Conservation (phyloP, 306 rosid genomes). For the Cicer cuneatum region DNA sequence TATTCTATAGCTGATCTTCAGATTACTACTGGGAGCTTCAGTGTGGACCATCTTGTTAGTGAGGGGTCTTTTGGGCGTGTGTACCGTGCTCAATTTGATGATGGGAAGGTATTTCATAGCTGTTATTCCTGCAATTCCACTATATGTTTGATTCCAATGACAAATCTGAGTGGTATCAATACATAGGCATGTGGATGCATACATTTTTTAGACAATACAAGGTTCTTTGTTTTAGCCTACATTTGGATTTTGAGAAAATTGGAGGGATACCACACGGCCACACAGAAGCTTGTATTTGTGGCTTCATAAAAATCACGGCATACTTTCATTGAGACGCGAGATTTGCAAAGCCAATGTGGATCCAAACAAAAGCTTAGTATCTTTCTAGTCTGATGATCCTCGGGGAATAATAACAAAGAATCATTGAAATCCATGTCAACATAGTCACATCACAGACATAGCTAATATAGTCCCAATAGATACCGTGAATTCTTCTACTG, state of each 20-base stretch:
- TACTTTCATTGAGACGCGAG: too few species aligned
- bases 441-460: background rate
- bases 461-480: slow-evolving; percentile 10
- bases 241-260: too few species aligned
- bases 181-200: background rate
- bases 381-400: slow-evolving; percentile 12
- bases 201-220: background rate
- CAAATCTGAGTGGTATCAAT: slow-evolving; percentile 12
- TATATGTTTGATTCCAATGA: slow-evolving; percentile 30
- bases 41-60: slow-evolving; percentile 81
- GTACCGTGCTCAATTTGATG: slow-evolving; percentile 83
- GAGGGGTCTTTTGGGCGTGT: slow-evolving; percentile 97
- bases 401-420: background rate
- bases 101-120: slow-evolving; percentile 71
- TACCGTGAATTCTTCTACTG: background rate
- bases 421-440: slow-evolving; percentile 20
- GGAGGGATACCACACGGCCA: too few species aligned
- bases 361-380: background rate
- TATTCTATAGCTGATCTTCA: slow-evolving; percentile 92
- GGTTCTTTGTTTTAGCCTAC: background rate
- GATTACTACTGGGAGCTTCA: slow-evolving; percentile 94
- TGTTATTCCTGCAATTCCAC: slow-evolving; percentile 32
- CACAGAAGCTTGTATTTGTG: too few species aligned
- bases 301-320: too few species aligned
- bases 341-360: too few species aligned